Evolutionary conservation across 192 early-diverging fungal species (phyloP).

Genomic region (Gigaspora rosea): DNA sequence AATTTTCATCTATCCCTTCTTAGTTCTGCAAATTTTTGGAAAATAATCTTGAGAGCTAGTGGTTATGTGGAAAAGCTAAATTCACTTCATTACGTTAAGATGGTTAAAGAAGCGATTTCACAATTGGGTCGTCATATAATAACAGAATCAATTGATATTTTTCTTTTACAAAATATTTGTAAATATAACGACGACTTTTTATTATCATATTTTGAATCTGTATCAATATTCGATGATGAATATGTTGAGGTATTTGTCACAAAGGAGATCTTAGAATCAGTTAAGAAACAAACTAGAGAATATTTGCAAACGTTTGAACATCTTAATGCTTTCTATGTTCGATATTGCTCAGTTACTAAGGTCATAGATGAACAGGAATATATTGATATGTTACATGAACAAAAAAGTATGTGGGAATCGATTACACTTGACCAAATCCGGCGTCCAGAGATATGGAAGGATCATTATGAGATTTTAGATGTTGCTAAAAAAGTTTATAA

Average conservation of each 20-base stretch:
- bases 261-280: not conserved
- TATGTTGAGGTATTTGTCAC: not conserved
- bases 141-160: conserved; percentile 6
- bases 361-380: not conserved
- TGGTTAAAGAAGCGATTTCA: not conserved
- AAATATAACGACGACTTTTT: not conserved
- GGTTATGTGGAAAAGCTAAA: conserved; percentile 2
- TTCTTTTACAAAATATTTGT: not conserved
- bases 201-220: conserved; percentile 8
- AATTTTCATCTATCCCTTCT: not conserved
- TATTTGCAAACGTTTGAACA: not conserved
- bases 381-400: not conserved
- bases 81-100: not conserved
- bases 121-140: not conserved
- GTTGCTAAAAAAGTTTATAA: not conserved
- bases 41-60: not conserved
- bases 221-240: not conserved
- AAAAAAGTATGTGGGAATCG: not conserved
- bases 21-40: conserved; percentile 20
- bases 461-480: not conserved
- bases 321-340: conserved; percentile 1
- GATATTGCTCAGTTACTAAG: not conserved
- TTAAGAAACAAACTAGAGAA: not conserved
- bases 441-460: not conserved
- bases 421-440: not conserved